A percentile compares a stretch with the other conserved stretches of the same genome.
Conservation (phyloP, 2,329 filamentous ascomycete species). For the Huntiella abstrusa region DNA sequence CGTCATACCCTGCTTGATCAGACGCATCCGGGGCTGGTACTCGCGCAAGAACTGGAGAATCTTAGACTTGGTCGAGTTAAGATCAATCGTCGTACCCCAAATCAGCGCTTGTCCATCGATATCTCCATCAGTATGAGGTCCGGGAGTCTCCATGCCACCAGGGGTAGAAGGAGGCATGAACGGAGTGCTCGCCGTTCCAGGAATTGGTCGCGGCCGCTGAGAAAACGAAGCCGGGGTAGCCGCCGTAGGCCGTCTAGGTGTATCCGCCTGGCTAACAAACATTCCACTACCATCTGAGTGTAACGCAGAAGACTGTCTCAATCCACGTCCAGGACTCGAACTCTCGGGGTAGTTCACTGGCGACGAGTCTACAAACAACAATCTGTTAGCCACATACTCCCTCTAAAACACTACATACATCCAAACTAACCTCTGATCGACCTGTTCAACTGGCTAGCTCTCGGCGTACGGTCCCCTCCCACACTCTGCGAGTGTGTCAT, state of each 20-base stretch:
- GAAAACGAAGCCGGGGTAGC: conserved; percentile 9
- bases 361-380: conserved; percentile 53
- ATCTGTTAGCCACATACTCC: background rate
- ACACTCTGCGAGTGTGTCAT: conserved; percentile 36
- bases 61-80: conserved; percentile 58
- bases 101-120: conserved; percentile 26
- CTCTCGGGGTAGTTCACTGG: conserved; percentile 81
- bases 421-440: conserved; percentile 6
- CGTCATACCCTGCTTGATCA: conserved; percentile 73
- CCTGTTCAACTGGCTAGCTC: conserved; percentile 29
- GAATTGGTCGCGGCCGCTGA: conserved; percentile 21
- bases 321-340: conserved; percentile 58
- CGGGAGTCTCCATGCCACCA: conserved; percentile 16
- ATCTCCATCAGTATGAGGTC: conserved; percentile 43
- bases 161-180: conserved; percentile 9
- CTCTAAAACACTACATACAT: background rate
- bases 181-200: conserved; percentile 8
- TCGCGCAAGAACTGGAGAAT: conserved; percentile 73
- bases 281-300: conserved; percentile 72
- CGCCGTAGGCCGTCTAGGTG: conserved; percentile 4
- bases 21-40: conserved; percentile 82
- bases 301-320: conserved; percentile 48
- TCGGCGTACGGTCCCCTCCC: conserved; percentile 41
- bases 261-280: conserved; percentile 46
- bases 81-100: conserved; percentile 94